phyloP scores from a whole-genome alignment of 768 basidiomycete species.

The Macrolepiota dolichaula region DNA sequence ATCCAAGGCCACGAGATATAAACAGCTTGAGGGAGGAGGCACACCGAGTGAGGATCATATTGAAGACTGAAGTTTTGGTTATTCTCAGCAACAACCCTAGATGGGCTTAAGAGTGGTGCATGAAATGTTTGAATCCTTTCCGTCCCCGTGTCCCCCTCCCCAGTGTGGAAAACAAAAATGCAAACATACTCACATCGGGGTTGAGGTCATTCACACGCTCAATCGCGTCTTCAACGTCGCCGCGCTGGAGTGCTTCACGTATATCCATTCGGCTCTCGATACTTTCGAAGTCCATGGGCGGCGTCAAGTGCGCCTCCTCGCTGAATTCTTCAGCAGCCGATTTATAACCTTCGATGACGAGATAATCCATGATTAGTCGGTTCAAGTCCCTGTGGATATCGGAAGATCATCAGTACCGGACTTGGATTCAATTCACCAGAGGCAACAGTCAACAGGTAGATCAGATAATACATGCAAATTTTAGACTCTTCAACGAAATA shows the following conservation, averaged over 20 bases:
- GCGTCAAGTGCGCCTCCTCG: constrained; percentile 74
- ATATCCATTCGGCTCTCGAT: constrained; percentile 95
- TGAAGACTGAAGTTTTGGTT: constrained; percentile 95
- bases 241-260: constrained; percentile 88
- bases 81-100: constrained; percentile 81
- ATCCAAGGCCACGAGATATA: constrained; percentile 11
- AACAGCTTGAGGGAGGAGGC: constrained; percentile 5
- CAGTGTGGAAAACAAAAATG: not conserved
- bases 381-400: constrained; percentile 76
- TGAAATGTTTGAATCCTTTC: constrained; percentile 88
- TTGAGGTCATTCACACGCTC: constrained; percentile 94
- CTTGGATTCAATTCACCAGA: constrained; percentile 12
- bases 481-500: constrained; percentile 56
- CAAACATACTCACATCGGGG: constrained; percentile 79
- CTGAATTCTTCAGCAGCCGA: constrained; percentile 94
- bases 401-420: constrained; percentile 20
- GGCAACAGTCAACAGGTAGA: constrained; percentile 11
- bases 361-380: constrained; percentile 93
- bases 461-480: constrained; percentile 93
- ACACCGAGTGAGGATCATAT: constrained; percentile 58
- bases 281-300: constrained; percentile 84
- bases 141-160: constrained; percentile 18
- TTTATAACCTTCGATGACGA: constrained; percentile 97
- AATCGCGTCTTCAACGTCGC: constrained; percentile 94
- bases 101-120: constrained; percentile 94